Percentiles rank a stretch among this genome's conserved stretches.
phyloP scores from a whole-genome alignment of 2,329 filamentous ascomycete genomes.

The Microdochium nivale region DNA sequence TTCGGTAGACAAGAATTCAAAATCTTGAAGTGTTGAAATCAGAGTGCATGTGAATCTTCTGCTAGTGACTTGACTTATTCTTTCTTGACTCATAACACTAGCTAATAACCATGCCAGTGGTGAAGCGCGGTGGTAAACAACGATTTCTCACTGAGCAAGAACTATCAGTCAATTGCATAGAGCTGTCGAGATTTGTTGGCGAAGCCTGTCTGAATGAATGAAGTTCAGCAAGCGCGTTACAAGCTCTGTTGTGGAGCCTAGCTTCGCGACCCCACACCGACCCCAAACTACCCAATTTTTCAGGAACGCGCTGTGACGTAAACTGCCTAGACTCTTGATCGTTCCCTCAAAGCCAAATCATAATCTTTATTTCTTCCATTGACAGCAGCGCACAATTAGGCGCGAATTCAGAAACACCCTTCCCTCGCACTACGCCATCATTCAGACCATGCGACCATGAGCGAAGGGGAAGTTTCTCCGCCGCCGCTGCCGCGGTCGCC shows the following conservation, averaged over 20 bases:
- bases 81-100: no score
- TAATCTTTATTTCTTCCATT: no score
- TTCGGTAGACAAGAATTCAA: neutral
- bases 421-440: neutral
- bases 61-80: no score
- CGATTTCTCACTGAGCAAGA: no score
- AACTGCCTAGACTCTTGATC: neutral
- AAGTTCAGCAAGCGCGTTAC: no score
- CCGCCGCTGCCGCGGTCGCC: neutral
- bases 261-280: no score
- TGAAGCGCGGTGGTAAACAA: no score
- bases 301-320: neutral
- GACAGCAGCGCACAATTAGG: no score
- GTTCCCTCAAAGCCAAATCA: neutral
- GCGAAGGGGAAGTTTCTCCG: neutral
- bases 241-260: neutral
- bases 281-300: neutral
- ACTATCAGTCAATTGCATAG: no score
- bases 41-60: neutral
- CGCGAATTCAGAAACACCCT: neutral
- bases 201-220: no score
- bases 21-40: neutral
- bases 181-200: no score
- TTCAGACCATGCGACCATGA: neutral
- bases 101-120: no score